Evolutionary conservation across 768 basidiomycete species (phyloP).

Genomic region (Rhodotorula kratochvilovae): DNA sequence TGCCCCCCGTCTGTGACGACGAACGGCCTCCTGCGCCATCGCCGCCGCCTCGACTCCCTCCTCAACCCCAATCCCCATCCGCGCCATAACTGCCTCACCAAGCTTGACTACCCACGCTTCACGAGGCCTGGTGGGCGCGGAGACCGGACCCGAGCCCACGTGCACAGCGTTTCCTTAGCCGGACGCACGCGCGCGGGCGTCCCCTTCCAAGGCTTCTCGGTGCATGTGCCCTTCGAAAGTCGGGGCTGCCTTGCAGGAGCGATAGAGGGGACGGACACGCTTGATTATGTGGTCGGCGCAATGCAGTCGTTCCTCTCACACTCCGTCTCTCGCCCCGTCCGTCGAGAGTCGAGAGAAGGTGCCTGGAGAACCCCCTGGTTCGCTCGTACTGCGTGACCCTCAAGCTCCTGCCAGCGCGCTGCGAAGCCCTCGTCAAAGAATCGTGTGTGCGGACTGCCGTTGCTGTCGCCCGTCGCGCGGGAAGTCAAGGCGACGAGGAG

Average conservation of each 20-base stretch:
- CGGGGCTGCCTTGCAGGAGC: neutral
- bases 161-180: neutral
- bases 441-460: no score
- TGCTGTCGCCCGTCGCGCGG: no score
- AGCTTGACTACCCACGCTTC: neutral
- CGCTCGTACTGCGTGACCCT: no score
- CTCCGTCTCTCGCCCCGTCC: neutral
- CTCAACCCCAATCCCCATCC: neutral
- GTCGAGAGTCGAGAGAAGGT: no score
- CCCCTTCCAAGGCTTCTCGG: neutral
- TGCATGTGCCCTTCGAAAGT: neutral
- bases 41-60: neutral
- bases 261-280: conserved; percentile 5
- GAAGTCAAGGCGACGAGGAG: no score
- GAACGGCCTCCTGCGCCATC: no score
- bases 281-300: neutral
- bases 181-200: neutral
- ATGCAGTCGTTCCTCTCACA: neutral
- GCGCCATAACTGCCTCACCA: neutral
- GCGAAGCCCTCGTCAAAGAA: no score
- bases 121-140: conserved; percentile 7
- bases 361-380: no score
- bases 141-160: neutral
- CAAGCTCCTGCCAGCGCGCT: no score
- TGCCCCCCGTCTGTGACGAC: no score